phyloP scores from a whole-genome alignment of 129 eudicot genomes.

The Tanacetum coccineum region DNA sequence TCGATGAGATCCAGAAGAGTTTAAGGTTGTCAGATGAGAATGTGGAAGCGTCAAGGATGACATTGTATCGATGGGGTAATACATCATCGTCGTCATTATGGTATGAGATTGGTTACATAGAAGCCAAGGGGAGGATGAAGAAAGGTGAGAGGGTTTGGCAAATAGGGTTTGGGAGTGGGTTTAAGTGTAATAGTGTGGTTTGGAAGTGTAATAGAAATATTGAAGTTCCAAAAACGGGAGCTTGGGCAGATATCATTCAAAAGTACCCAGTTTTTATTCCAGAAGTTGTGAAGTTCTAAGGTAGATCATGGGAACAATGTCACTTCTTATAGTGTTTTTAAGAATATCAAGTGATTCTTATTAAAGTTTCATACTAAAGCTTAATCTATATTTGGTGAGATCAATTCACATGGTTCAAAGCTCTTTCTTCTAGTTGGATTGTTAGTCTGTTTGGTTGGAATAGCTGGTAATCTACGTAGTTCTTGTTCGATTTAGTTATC shows the following conservation, averaged over 20 bases:
- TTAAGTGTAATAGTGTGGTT: constrained; percentile 57
- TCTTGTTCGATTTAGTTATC: too few species aligned
- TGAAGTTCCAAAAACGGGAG: constrained; percentile 31
- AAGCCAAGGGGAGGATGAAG: constrained; percentile 50
- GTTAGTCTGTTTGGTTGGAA: too few species aligned
- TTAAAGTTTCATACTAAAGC: too few species aligned
- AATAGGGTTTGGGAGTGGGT: constrained; percentile 56
- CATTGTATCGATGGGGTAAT: constrained; percentile 52
- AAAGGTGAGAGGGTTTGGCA: constrained; percentile 57
- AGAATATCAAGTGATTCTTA: too few species aligned
- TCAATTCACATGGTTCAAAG: too few species aligned
- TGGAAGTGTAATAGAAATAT: constrained; percentile 54
- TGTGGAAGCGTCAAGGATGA: constrained; percentile 55
- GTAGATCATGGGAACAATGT: too few species aligned
- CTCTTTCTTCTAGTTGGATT: too few species aligned
- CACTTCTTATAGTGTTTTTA: too few species aligned
- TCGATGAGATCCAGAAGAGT: constrained; percentile 35
- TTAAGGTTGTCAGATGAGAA: constrained; percentile 40
- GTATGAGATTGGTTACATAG: constrained; percentile 54
- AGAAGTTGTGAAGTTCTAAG: constrained; percentile 20
- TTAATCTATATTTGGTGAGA: too few species aligned
- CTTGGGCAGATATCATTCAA: constrained; percentile 52
- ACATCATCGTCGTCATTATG: constrained; percentile 59
- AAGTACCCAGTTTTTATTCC: constrained; percentile 47
- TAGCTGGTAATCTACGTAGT: too few species aligned